phyloP scores from a whole-genome alignment of 495 filamentous ascomycete species.

The Pyrenopolyporus hunteri region DNA sequence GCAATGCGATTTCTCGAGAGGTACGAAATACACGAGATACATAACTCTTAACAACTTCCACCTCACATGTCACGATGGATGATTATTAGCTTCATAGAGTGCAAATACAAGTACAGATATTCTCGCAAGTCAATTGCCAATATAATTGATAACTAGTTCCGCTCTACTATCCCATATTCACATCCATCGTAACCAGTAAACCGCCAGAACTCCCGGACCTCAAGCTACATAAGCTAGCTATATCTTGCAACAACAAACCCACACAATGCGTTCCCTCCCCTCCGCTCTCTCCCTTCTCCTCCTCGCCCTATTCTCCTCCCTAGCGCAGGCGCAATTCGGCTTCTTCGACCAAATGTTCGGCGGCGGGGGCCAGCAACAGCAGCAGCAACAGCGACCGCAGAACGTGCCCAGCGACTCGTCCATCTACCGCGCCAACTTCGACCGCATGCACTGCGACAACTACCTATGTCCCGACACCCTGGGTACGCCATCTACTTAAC shows the following conservation, averaged over 20 bases:
- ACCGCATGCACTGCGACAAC: conserved; percentile 74
- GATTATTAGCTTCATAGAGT: neutral
- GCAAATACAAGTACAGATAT: neutral
- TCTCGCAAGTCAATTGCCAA: neutral
- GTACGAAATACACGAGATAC: neutral
- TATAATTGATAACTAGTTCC: neutral
- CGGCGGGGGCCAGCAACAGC: conserved; percentile 61
- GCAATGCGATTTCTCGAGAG: conserved; percentile 25
- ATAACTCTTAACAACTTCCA: neutral
- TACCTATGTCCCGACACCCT: conserved; percentile 93
- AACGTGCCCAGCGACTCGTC: conserved; percentile 79
- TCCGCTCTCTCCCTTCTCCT: conserved; percentile 25
- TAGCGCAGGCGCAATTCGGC: conserved; percentile 70
- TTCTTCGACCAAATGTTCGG: conserved; percentile 85
- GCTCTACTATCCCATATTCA: neutral
- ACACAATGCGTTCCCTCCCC: conserved; percentile 37
- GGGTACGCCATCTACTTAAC: conserved; percentile 45
- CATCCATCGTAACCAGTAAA: neutral
- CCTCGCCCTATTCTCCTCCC: conserved; percentile 43
- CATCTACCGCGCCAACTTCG: conserved; percentile 77
- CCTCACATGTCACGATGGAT: neutral
- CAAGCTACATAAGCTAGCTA: neutral
- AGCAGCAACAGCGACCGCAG: conserved; percentile 68
- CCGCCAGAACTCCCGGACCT: neutral
- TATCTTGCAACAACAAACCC: too few relatives aligned